Base-by-base conservation (phyloP, 352 stramenopile genomes). In the Phytophthora chlamydospora region DNA sequence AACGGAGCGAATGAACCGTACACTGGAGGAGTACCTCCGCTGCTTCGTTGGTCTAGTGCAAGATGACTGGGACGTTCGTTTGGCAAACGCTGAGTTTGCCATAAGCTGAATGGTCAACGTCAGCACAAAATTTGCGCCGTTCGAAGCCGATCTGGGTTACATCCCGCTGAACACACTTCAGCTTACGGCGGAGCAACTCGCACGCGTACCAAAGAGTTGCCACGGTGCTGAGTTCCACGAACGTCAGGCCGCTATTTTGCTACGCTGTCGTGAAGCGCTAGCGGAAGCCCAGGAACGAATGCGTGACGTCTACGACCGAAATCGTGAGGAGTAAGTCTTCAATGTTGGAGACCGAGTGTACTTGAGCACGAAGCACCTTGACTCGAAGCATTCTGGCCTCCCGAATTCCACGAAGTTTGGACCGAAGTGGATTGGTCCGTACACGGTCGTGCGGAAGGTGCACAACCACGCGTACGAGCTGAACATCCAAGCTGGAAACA, bases 391-490 rank as follows among this genome's bases (percentile, higher is more conserved):
- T 27, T 21, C 41, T 4, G 53, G 53, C 0, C 35, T 65, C 2
- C 46, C 54, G 1, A 69, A 52, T 14, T 69, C 61, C 3, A 21
- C 19, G 24, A 63, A 64, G 17, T 51, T 64, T n/a, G 40, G 53
- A 19, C 17, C 60, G 1, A 68, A 68, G 33, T 63, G 51, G 36
- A 63, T 65, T 16, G 27, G 36, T 4, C 48, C 61, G 1, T 60
- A 65, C 41, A 46, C 53, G 2, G 35, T 65, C 2, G 9, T 65
- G 0, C 38, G 16, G 10, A 65, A 47, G 42, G 29, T 65, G 12
- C 54, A 65, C 24, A 54, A 64, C 8, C 61, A 70, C 10, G 62
- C 48, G 3, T 71, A 70, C 21, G 36, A 71, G n/a, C 24, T 66
- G 0, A 71, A 71, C 43, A 70, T 58, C 10, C 62, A 62, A 42